Evolutionary conservation across 495 filamentous ascomycete genomes (phyloP).

Genomic region (Talaromyces thailandensis): DNA sequence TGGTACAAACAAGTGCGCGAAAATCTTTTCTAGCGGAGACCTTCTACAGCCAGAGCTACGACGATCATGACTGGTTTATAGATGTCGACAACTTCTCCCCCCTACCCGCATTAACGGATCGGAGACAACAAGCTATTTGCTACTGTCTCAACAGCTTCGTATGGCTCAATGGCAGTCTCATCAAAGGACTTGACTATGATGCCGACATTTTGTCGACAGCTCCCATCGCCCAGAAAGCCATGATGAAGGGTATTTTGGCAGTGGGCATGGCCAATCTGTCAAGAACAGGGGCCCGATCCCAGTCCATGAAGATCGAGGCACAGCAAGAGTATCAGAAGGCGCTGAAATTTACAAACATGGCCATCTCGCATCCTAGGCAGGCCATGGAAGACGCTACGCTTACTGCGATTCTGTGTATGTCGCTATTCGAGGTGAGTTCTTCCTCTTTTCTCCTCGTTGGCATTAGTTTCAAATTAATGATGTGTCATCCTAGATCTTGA

Average conservation of each 20-base stretch:
- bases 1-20: not conserved
- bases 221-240: conserved; percentile 14
- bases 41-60: not conserved
- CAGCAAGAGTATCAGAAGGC: conserved; percentile 40
- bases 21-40: not conserved
- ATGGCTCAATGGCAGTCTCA: conserved; percentile 11
- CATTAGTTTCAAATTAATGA: not conserved
- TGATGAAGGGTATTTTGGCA: conserved; percentile 37
- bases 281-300: conserved; percentile 20
- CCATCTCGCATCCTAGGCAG: conserved; percentile 42
- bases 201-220: not conserved
- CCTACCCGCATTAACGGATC: not conserved
- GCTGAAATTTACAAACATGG: conserved; percentile 40
- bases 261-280: conserved; percentile 43
- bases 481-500: not conserved
- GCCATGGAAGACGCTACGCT: conserved; percentile 54
- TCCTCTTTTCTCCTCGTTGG: not conserved
- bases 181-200: not conserved
- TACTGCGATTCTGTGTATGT: conserved; percentile 51
- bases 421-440: conserved; percentile 32
- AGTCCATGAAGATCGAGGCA: conserved; percentile 26
- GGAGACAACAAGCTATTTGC: conserved; percentile 16
- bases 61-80: not conserved
- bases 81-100: not conserved
- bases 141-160: conserved; percentile 36